Conservation (phyloP, 2,329 filamentous ascomycete species). For the Didymosphaeria variabile region DNA sequence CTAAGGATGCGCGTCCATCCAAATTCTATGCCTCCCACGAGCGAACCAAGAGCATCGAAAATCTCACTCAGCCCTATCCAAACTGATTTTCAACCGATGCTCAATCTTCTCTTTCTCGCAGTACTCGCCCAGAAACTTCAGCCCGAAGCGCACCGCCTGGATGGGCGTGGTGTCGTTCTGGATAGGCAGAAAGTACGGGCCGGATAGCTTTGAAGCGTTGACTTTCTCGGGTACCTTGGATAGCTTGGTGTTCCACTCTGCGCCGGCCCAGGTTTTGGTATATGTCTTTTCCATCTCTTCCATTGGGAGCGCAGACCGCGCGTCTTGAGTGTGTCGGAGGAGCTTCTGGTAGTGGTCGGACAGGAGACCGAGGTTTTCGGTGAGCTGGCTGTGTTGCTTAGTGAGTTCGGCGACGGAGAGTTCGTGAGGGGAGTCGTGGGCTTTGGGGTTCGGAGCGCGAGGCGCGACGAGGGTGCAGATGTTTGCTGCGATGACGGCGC, state of each 20-base stretch:
- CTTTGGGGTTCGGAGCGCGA: conserved; percentile 29
- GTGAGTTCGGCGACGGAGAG: conserved; percentile 32
- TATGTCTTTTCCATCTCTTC: conserved; percentile 50
- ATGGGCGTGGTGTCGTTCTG: conserved; percentile 52
- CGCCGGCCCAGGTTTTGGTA: conserved; percentile 49
- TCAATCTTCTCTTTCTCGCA: conserved; percentile 44
- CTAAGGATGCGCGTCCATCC: no score
- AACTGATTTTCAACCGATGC: conserved; percentile 37
- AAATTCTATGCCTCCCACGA: no score
- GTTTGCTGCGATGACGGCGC: conserved; percentile 50
- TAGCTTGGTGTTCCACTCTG: conserved; percentile 32
- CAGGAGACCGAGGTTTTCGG: conserved; percentile 39
- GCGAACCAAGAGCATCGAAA: no score
- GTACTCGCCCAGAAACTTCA: conserved; percentile 55
- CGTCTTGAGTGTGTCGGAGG: conserved; percentile 37
- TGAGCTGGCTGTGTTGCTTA: conserved; percentile 30
- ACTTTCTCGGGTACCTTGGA: conserved; percentile 44
- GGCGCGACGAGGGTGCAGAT: conserved; percentile 47
- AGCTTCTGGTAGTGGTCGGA: conserved; percentile 41
- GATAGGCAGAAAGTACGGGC: conserved; percentile 53
- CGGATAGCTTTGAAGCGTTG: conserved; percentile 45
- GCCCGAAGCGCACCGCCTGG: conserved; percentile 56
- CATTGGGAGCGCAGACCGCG: conserved; percentile 38
- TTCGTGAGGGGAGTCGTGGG: conserved; percentile 43
- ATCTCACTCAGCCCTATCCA: conserved; percentile 37